Percentiles rank a stretch among this genome's conserved stretches.
These are phyloP conservation scores for Dendrobium catenatum DNA, from an alignment of 106 monocot genomes.

Conservation along the genomic window DNA sequence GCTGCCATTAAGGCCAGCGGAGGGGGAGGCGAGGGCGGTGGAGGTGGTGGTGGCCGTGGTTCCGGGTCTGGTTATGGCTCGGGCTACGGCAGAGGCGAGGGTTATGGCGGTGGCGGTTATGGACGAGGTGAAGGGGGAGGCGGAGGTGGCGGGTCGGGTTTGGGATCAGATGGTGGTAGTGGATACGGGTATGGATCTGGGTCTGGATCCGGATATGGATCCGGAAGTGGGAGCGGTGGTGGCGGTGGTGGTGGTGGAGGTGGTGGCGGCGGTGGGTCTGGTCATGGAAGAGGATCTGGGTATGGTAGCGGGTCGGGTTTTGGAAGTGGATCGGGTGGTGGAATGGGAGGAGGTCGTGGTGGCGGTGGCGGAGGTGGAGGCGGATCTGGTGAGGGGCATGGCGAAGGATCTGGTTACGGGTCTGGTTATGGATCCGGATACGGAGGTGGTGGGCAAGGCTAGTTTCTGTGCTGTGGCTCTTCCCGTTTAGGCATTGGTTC, in stretches of 20 bases:
- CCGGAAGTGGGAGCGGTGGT: slow-evolving; percentile 7
- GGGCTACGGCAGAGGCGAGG: slow-evolving; percentile 2
- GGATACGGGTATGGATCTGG: slow-evolving; percentile 12
- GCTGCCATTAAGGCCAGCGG: slow-evolving; percentile 12
- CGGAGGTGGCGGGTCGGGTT: not conserved
- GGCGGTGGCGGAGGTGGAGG: not conserved
- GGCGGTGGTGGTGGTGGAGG: not conserved
- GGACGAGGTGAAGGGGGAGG: slow-evolving; percentile 38
- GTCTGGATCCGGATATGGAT: slow-evolving; percentile 14
- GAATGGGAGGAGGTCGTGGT: not conserved
- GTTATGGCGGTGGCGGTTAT: slow-evolving; percentile 13
- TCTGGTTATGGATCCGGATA: slow-evolving; percentile 1
- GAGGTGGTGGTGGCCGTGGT: slow-evolving; percentile 1
- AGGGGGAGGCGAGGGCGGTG: slow-evolving; percentile 9
- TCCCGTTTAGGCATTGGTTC: no score
- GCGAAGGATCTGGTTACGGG: not conserved
- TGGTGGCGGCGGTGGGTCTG: not conserved
- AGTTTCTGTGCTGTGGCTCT: no score
- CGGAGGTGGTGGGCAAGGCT: not conserved
- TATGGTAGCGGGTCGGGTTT: not conserved
- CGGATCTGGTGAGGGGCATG: not conserved
- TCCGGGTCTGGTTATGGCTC: slow-evolving; percentile 5
- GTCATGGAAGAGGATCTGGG: not conserved
- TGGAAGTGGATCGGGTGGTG: not conserved
- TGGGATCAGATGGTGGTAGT: slow-evolving; percentile 7